Percentiles rank a stretch among this genome's conserved stretches.
Conservation (phyloP, 139 green algal species). For the Diplosphaera chodatii region DNA sequence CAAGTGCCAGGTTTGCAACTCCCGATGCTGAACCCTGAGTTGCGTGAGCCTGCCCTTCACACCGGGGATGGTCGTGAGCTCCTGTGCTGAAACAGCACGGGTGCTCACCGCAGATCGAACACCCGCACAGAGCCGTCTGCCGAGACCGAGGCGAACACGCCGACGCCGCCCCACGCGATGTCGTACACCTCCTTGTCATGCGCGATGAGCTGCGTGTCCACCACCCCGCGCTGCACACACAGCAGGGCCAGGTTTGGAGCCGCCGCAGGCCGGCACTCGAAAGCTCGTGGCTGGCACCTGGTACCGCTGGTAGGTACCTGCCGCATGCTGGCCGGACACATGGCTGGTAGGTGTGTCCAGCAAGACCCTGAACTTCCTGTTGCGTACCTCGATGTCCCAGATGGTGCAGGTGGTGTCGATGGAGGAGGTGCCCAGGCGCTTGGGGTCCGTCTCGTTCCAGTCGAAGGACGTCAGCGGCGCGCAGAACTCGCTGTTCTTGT, state of each 20-base stretch:
- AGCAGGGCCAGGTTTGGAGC: no score
- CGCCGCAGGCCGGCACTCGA: no score
- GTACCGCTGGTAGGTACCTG: no score
- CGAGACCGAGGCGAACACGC: slow-evolving; percentile 91
- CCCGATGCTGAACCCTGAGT: no score
- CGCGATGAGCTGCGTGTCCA: slow-evolving; percentile 91
- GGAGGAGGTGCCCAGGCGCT: slow-evolving; percentile 78
- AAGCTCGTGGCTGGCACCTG: no score
- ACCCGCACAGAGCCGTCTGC: slow-evolving; percentile 92
- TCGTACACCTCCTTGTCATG: slow-evolving; percentile 97
- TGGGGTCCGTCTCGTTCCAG: slow-evolving; percentile 90
- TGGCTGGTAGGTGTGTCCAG: no score
- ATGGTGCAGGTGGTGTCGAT: slow-evolving; percentile 98
- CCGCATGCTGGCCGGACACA: no score
- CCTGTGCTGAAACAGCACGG: no score
- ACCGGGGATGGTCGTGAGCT: no score
- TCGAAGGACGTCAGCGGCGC: slow-evolving; percentile 96
- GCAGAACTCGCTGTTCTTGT: slow-evolving; percentile 82
- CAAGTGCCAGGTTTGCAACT: no score
- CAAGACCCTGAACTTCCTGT: no score
- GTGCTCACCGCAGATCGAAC: slow-evolving; percentile 88
- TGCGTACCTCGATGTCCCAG: slow-evolving; percentile 89
- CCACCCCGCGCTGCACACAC: slow-evolving; percentile 66
- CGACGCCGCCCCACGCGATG: slow-evolving; percentile 91
- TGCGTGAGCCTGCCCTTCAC: no score